Percentiles rank a stretch among this genome's conserved stretches.
These are phyloP conservation scores for Beauveria bassiana DNA, from an alignment of 2,329 filamentous ascomycete genomes.

Conservation along the genomic window DNA sequence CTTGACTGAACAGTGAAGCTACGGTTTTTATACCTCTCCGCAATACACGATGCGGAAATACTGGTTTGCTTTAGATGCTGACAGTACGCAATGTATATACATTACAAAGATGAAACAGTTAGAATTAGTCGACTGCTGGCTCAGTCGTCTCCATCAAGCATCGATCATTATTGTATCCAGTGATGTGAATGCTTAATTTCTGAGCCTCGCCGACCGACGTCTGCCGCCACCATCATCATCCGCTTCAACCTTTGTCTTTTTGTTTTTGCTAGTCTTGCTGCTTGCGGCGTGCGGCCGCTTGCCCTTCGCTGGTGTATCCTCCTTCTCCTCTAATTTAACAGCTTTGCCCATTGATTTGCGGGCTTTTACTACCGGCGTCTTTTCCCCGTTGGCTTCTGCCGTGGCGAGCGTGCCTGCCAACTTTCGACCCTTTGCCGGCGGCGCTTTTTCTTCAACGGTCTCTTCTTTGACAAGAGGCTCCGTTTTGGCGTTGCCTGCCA, in stretches of 20 bases:
- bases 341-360: conserved; percentile 15
- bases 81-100: not conserved
- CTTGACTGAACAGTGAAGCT: not conserved
- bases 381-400: conserved; percentile 20
- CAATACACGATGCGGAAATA: not conserved
- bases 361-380: conserved; percentile 19
- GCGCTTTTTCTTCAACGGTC: conserved; percentile 19
- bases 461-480: conserved; percentile 27
- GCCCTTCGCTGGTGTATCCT: conserved; percentile 17
- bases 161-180: not conserved
- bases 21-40: conserved; percentile 2
- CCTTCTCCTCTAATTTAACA: conserved; percentile 14
- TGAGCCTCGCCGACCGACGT: conserved; percentile 24
- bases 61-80: not conserved
- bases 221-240: conserved; percentile 7
- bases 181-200: conserved; percentile 13
- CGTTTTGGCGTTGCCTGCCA: conserved; percentile 35
- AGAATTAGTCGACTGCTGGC: not conserved
- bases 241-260: conserved; percentile 5
- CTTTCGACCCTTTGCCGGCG: conserved; percentile 18
- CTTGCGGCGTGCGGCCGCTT: conserved; percentile 10
- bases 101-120: not conserved
- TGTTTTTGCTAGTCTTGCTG: conserved; percentile 18
- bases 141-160: not conserved
- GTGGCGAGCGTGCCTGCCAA: conserved; percentile 15